Evolutionary conservation across 305 asterid species (phyloP).

Genomic region (Petunia hybrid): DNA sequence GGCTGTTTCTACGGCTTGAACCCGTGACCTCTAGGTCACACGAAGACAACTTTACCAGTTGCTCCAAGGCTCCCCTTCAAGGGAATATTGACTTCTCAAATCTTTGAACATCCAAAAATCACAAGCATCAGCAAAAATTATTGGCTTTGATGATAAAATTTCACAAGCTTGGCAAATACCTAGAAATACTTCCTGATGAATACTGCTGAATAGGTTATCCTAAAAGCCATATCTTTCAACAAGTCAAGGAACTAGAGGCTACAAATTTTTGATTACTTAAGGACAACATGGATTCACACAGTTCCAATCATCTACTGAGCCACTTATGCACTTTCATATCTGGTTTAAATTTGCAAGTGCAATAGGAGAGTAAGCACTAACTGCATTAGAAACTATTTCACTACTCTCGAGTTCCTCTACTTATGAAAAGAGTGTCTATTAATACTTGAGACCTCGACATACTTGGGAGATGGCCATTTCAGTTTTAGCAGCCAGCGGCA

Average conservation of each 20-base stretch:
- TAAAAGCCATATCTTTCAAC: conserved; percentile 75
- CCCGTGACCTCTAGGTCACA: too few relatives aligned
- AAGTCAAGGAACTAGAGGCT: conserved; percentile 55
- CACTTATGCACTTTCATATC: background rate
- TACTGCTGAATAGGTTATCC: conserved; percentile 77
- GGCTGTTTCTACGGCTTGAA: too few relatives aligned
- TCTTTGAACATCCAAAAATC: background rate
- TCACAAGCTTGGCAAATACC: conserved; percentile 52
- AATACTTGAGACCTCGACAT: background rate
- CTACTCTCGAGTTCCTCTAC: background rate
- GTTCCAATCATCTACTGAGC: background rate
- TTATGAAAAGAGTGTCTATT: background rate
- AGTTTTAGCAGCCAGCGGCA: background rate
- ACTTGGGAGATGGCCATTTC: background rate
- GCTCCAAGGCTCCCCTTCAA: too few relatives aligned
- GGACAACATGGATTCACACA: background rate
- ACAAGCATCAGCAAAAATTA: background rate
- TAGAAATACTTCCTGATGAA: conserved; percentile 82
- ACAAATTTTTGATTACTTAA: background rate
- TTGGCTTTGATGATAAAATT: conserved; percentile 6
- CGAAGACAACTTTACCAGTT: too few relatives aligned
- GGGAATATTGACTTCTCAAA: background rate
- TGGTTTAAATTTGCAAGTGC: background rate
- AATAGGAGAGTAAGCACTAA: too few relatives aligned
- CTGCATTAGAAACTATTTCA: too few relatives aligned